Evolutionary conservation across 2,329 filamentous ascomycete genomes (phyloP), one percentile per base, ranked within the genome.

Genomic region (Fusarium haematococcum): DNA sequence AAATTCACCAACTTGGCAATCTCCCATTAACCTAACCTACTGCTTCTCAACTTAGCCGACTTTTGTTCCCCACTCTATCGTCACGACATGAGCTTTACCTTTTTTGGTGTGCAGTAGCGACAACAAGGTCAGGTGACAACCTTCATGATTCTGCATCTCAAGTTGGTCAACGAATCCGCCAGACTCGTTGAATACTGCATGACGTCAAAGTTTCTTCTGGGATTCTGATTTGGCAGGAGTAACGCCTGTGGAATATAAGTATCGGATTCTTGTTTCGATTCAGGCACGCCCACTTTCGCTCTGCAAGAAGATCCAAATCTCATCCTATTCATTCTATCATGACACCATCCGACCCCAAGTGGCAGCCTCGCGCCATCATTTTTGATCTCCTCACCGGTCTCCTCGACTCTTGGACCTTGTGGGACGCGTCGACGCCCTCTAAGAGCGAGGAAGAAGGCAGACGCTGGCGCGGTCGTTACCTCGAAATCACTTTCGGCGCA

Each of bases 301-400:
- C 23, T 48, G 14, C 23, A 48, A 48, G 7, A 30, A 25, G n/a
- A 56, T 16, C 30, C 14, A 16, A 33, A 56, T 18, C n/a, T 25
- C 52, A 25, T 7, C 52, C 14, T 11, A 27, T 56, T 16, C 30
- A 33, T 23, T 11, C 13, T 14, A 57, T 61, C 64, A 43, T 6
- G 2, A 2, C 1, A 4, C 6, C n/a, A 5, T 16, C 10, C 6
- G 58, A 68, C 13, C 2, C 57, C 2, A 30, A 41, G 6, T 82
- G 80, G 81, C 75, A 67, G 6, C 81, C 81, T 2, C 79, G 80
- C 73, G 83, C 78, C 56, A 77, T 85, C 2, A 69, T 85, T 33
- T 85, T 85, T 35, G 83, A 85, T 66, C 82, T 85, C 32, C 80
- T 85, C 27, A 85, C 83, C 1, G 83, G 77, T 16, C 80, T 85